These are phyloP conservation scores for Stagonosporopsis chrysanthemi DNA, from an alignment of 2,329 filamentous ascomycete species.

Conservation along the genomic window DNA sequence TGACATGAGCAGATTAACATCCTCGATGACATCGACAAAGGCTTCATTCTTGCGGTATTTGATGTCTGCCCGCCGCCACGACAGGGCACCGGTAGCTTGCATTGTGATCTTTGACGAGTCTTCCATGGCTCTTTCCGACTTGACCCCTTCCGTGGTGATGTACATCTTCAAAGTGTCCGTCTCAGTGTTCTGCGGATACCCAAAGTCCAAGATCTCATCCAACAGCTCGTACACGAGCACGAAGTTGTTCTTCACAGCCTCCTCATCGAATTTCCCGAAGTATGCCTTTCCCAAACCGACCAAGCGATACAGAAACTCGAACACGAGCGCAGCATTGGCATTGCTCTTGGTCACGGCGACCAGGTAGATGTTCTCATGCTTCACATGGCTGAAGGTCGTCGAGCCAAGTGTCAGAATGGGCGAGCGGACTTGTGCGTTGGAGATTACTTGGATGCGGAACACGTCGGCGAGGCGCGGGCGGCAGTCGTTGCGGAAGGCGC, in stretches of 20 bases:
- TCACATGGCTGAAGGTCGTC: conserved; percentile 99
- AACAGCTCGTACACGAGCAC: conserved; percentile 97
- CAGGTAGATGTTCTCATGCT: conserved; percentile 98
- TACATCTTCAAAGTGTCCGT: conserved; percentile 99
- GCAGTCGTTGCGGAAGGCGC: conserved; percentile 98
- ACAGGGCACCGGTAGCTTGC: conserved; percentile 96
- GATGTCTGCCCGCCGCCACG: conserved; percentile 96
- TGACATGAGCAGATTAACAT: conserved; percentile 99
- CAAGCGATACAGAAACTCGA: conserved; percentile 95
- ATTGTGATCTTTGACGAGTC: conserved; percentile 98
- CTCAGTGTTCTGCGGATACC: conserved; percentile 98
- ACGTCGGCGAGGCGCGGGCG: conserved; percentile 96
- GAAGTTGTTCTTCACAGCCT: conserved; percentile 99
- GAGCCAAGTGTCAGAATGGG: conserved; percentile 96
- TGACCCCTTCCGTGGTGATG: conserved; percentile 98
- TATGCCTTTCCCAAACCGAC: conserved; percentile 91
- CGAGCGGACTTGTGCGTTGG: conserved; percentile 95
- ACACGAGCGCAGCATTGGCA: conserved; percentile 96
- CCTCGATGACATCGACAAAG: conserved; percentile 98
- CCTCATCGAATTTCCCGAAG: conserved; percentile 99
- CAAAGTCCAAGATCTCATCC: conserved; percentile 98
- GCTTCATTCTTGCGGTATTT: conserved; percentile 99
- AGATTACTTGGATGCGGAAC: conserved; percentile 99
- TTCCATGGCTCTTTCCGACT: conserved; percentile 83
- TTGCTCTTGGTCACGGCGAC: conserved; percentile 99